A percentile compares a stretch with the other conserved stretches of the same genome.
phyloP scores from a whole-genome alignment of 2,329 filamentous ascomycete species.

The Penicillium occitanis region DNA sequence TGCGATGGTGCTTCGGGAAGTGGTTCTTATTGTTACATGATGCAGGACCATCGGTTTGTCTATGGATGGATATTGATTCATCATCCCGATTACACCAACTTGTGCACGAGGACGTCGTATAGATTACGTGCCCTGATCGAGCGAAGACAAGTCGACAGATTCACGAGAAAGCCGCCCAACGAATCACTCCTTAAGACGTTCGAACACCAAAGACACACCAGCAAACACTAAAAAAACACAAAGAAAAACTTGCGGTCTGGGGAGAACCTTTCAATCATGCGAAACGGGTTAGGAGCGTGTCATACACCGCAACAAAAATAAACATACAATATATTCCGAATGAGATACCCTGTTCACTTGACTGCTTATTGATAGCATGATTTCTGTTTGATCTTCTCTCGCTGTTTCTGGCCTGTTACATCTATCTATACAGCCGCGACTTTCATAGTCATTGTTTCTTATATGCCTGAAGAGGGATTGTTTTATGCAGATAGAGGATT shows the following conservation, averaged over 20 bases:
- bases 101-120: neutral
- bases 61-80: neutral
- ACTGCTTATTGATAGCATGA: slow-evolving; percentile 4
- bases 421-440: neutral
- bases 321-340: slow-evolving; percentile 10
- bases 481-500: slow-evolving; percentile 8
- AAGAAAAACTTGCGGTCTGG: neutral
- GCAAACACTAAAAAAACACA: neutral
- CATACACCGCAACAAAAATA: neutral
- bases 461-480: neutral
- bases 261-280: slow-evolving; percentile 1
- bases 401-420: neutral
- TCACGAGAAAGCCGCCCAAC: neutral
- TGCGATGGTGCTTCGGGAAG: neutral
- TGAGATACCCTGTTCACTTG: slow-evolving; percentile 18
- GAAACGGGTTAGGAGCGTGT: neutral
- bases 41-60: neutral
- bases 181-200: neutral
- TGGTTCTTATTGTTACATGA: neutral
- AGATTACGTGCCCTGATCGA: neutral
- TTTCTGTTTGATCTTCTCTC: slow-evolving; percentile 1
- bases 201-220: neutral
- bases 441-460: neutral
- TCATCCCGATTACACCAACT: neutral
- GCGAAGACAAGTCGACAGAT: neutral